These are phyloP conservation scores for Colletotrichum lini DNA, from an alignment of 2,329 filamentous ascomycete genomes.

Conservation along the genomic window DNA sequence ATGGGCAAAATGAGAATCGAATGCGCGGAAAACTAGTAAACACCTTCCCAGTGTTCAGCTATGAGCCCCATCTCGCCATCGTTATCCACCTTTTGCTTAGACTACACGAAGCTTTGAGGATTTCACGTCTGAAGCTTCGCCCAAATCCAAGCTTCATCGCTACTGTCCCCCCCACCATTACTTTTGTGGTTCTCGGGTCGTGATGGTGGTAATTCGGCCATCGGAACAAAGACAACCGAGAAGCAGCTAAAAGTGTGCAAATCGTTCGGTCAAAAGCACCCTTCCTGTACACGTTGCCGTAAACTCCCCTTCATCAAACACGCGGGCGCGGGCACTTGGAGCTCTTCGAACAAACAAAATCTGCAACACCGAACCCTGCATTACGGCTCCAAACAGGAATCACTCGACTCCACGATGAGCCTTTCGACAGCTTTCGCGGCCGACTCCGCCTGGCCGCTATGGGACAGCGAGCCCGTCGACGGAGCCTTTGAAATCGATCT, in stretches of 20 bases:
- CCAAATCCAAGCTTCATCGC: neutral
- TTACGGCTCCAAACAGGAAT: neutral
- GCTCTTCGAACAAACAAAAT: neutral
- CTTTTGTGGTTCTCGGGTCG: neutral
- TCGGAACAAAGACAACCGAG: conserved; percentile 14
- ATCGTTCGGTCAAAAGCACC: neutral
- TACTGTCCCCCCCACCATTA: neutral
- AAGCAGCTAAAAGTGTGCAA: neutral
- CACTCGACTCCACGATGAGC: conserved; percentile 22
- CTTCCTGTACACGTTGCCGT: neutral
- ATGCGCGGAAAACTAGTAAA: too few species aligned
- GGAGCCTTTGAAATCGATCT: conserved; percentile 43
- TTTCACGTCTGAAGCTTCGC: too few species aligned
- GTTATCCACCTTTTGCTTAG: too few species aligned
- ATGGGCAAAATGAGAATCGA: too few species aligned
- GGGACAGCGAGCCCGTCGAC: conserved; percentile 36
- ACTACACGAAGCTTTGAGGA: too few species aligned
- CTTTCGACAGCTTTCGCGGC: conserved; percentile 29
- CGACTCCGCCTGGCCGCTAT: conserved; percentile 42
- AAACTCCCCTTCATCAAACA: neutral
- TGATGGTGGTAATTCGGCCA: neutral
- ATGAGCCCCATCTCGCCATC: too few species aligned
- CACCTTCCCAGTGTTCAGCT: too few species aligned
- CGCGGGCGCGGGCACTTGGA: neutral
- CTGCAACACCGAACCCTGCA: neutral